Evolutionary conservation across 441 rosid genomes (phyloP).

Genomic region (Populus hybrid): DNA sequence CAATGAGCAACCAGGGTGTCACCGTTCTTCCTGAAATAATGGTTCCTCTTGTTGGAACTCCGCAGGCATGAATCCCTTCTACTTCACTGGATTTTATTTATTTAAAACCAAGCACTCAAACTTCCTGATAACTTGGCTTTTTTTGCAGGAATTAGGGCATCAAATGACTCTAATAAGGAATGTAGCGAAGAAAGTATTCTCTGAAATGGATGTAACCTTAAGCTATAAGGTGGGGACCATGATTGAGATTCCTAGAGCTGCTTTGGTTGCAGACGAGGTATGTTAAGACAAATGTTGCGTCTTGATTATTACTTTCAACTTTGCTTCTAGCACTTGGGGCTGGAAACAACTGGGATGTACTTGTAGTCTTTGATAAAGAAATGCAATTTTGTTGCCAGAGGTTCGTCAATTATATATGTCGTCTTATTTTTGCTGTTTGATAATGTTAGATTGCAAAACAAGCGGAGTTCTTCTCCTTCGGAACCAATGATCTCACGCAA

Average conservation of each 20-base stretch:
- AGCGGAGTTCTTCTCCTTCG: constrained; percentile 95
- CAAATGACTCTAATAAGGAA: constrained; percentile 62
- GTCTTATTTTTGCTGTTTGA: constrained; percentile 5
- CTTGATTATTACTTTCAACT: not conserved
- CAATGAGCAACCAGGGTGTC: constrained; percentile 67
- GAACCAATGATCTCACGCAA: constrained; percentile 94
- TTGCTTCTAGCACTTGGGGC: constrained; percentile 10
- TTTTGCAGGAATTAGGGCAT: constrained; percentile 69
- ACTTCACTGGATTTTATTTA: not conserved
- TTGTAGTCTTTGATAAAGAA: too few relatives aligned
- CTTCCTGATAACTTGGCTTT: not conserved
- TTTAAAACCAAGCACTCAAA: not conserved
- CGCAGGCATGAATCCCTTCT: constrained; percentile 49
- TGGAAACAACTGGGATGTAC: not conserved
- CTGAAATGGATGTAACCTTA: constrained; percentile 59
- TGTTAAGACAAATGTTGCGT: not conserved
- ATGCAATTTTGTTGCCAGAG: too few relatives aligned
- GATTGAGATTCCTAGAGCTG: constrained; percentile 98
- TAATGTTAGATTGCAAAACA: constrained; percentile 67
- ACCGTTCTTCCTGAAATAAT: constrained; percentile 89
- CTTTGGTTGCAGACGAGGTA: constrained; percentile 94
- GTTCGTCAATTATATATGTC: not conserved
- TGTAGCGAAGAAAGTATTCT: constrained; percentile 64
- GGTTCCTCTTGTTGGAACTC: constrained; percentile 98
- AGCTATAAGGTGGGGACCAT: constrained; percentile 89